Evolutionary conservation across 1,139 yeast species (phyloP).

Genomic region (Zygosaccharomyces pseudobailii): DNA sequence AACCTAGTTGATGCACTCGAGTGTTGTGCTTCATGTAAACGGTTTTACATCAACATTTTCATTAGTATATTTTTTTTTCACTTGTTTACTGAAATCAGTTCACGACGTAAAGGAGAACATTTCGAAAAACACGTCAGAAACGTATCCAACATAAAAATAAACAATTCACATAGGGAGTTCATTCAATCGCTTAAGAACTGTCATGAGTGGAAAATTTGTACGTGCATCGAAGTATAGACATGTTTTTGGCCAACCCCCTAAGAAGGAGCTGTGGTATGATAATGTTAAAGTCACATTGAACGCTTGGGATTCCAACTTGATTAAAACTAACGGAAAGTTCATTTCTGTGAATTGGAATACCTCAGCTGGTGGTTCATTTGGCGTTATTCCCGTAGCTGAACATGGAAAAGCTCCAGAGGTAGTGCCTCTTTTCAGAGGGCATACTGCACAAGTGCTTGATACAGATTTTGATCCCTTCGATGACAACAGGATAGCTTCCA

Average conservation of each 20-base stretch:
- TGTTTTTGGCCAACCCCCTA: conserved; percentile 88
- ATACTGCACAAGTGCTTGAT: conserved; percentile 89
- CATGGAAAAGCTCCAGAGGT: conserved; percentile 94
- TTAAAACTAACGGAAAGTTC: conserved; percentile 79
- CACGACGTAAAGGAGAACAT: neutral
- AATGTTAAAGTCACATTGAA: conserved; percentile 80
- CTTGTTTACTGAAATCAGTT: neutral
- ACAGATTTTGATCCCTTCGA: conserved; percentile 90
- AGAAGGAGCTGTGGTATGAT: conserved; percentile 84
- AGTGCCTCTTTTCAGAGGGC: conserved; percentile 91
- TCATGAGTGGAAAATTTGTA: conserved; percentile 77
- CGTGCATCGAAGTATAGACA: conserved; percentile 96
- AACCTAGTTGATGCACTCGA: neutral
- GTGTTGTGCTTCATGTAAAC: too few relatives aligned
- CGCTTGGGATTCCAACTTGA: conserved; percentile 93
- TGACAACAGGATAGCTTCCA: conserved; percentile 68
- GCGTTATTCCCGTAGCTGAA: conserved; percentile 81
- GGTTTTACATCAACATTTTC: neutral
- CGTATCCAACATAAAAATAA: too few relatives aligned
- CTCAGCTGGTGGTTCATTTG: conserved; percentile 97
- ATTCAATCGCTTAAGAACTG: conserved; percentile 1
- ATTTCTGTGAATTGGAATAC: conserved; percentile 89
- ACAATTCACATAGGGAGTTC: neutral
- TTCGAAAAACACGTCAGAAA: neutral
- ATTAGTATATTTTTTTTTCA: neutral